phyloP scores from a whole-genome alignment of 1,284 basidiomycete species.

The Malassezia brasiliensis region DNA sequence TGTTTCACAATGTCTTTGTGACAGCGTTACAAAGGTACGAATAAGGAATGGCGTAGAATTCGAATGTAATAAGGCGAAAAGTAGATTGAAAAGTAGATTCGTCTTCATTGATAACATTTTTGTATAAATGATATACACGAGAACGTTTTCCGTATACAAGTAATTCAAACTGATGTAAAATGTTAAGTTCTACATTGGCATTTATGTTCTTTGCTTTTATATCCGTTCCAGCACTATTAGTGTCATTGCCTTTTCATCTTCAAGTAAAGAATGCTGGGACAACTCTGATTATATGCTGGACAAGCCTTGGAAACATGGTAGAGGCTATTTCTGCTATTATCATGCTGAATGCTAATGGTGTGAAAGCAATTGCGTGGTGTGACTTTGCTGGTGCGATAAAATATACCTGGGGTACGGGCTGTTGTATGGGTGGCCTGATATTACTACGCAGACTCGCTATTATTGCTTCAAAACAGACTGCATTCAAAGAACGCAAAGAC shows the following conservation, averaged over 20 bases:
- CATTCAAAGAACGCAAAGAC: neutral
- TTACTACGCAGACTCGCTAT: neutral
- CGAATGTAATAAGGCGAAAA: no score
- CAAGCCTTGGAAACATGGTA: neutral
- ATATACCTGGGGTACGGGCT: neutral
- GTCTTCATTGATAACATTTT: no score
- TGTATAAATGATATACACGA: no score
- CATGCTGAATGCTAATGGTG: neutral
- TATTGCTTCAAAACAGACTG: neutral
- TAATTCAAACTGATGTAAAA: neutral
- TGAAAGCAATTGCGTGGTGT: neutral
- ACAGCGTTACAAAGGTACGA: no score
- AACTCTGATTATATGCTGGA: neutral
- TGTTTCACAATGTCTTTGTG: no score
- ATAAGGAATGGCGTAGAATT: no score
- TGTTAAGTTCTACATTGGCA: neutral
- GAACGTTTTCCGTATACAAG: no score
- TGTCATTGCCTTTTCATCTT: neutral
- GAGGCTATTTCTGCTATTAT: neutral
- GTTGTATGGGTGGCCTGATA: neutral
- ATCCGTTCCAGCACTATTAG: neutral
- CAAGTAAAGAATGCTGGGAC: neutral
- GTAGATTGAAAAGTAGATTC: no score
- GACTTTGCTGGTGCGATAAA: neutral
- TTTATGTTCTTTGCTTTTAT: slow-evolving; percentile 5